phyloP scores from a whole-genome alignment of 805 yeast species.

The Hanseniaspora thailandica region DNA sequence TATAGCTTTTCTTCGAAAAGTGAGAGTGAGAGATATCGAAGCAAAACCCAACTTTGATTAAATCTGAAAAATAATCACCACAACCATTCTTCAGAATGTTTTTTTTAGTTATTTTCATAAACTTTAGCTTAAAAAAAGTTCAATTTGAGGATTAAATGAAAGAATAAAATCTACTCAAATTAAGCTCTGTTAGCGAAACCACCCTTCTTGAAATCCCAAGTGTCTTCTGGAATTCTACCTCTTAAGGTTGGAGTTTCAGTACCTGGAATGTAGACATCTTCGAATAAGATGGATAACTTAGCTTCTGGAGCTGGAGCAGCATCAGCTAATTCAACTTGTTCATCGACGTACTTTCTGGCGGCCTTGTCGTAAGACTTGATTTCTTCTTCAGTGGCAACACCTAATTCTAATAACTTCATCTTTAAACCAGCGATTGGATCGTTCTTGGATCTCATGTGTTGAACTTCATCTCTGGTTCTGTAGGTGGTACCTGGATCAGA shows the following conservation, averaged over 20 bases:
- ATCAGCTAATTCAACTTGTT: constrained; percentile 88
- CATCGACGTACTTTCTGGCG: constrained; percentile 90
- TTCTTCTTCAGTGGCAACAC: constrained; percentile 87
- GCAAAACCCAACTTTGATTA: background rate
- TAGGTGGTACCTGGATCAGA: constrained; percentile 99
- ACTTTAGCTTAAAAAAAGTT: background rate
- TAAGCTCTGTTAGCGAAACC: constrained; percentile 32
- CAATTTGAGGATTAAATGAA: background rate
- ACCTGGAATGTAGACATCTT: constrained; percentile 93
- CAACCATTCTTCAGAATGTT: background rate
- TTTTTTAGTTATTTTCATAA: background rate
- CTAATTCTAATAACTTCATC: constrained; percentile 68
- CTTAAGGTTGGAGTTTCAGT: constrained; percentile 83
- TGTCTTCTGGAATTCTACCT: constrained; percentile 93
- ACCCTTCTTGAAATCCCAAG: constrained; percentile 61
- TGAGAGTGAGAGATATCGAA: constrained; percentile 2
- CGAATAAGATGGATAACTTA: constrained; percentile 83
- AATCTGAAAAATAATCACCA: background rate
- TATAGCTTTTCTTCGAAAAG: background rate
- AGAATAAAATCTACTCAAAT: background rate
- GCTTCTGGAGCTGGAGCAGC: constrained; percentile 92
- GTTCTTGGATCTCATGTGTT: constrained; percentile 96
- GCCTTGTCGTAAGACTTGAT: constrained; percentile 89
- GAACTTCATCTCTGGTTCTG: constrained; percentile 99
- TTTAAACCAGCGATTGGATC: constrained; percentile 97